phyloP scores from a whole-genome alignment of 1,139 yeast species.

The Zygosaccharomyces sapae region DNA sequence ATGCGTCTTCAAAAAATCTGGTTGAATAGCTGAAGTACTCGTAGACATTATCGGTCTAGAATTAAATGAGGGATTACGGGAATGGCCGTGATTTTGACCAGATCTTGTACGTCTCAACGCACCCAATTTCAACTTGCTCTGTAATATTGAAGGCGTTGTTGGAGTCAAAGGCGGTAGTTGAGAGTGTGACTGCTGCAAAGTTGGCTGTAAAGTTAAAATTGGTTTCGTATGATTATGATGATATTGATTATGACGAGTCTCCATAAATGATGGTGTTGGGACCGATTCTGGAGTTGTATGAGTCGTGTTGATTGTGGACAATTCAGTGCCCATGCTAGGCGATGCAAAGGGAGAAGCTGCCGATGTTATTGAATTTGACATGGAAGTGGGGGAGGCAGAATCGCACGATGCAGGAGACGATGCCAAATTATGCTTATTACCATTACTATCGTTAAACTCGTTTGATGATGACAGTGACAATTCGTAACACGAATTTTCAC shows the following conservation, averaged over 20 bases:
- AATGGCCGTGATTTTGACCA: slow-evolving; percentile 4
- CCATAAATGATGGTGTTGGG: slow-evolving; percentile 15
- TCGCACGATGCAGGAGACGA: slow-evolving; percentile 15
- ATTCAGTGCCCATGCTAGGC: slow-evolving; percentile 14
- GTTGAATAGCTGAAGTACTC: slow-evolving; percentile 5
- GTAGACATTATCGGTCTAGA: background rate
- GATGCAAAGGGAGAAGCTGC: slow-evolving; percentile 20
- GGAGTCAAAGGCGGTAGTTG: slow-evolving; percentile 23
- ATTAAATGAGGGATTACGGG: slow-evolving; percentile 5
- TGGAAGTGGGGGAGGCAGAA: slow-evolving; percentile 13
- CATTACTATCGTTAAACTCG: slow-evolving; percentile 1
- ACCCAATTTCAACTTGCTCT: slow-evolving; percentile 15
- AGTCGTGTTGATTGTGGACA: slow-evolving; percentile 7
- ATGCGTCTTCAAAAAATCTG: slow-evolving; percentile 19
- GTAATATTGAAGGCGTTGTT: slow-evolving; percentile 23
- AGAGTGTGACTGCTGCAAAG: slow-evolving; percentile 6
- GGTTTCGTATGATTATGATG: slow-evolving; percentile 5
- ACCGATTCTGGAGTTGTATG: slow-evolving; percentile 14
- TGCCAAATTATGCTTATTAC: slow-evolving; percentile 4
- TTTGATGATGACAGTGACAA: background rate
- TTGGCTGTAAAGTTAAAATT: background rate
- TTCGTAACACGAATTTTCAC: background rate
- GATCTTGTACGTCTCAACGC: slow-evolving; percentile 11
- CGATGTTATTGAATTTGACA: slow-evolving; percentile 6
- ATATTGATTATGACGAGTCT: slow-evolving; percentile 4